Evolutionary conservation across 768 basidiomycete species (phyloP).

Genomic region (Hortiboletus flavorubellus): DNA sequence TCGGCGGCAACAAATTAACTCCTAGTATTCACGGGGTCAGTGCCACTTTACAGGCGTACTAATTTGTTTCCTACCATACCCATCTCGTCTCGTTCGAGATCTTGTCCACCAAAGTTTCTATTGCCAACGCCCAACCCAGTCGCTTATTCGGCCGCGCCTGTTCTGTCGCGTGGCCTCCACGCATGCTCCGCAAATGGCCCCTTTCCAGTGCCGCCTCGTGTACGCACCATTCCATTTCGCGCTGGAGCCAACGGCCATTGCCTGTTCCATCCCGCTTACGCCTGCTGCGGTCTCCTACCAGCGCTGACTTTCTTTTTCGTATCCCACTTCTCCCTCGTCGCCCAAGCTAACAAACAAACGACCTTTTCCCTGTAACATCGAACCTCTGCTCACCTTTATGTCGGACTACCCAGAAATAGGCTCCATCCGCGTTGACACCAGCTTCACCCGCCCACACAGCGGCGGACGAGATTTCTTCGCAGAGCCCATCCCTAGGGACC

Average conservation of each 20-base stretch:
- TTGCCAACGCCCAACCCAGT: no score
- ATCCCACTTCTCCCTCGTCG: background rate
- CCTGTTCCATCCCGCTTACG: constrained; percentile 24
- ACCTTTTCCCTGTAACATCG: background rate
- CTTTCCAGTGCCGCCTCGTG: constrained; percentile 33
- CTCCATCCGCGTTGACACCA: constrained; percentile 30
- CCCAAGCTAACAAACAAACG: background rate
- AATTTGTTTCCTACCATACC: no score
- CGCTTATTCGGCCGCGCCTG: background rate
- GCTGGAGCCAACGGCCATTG: constrained; percentile 12
- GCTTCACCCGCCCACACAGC: constrained; percentile 26
- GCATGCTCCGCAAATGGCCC: constrained; percentile 17
- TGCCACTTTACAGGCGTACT: no score
- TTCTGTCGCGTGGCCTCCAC: constrained; percentile 15
- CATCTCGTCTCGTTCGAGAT: no score
- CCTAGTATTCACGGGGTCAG: no score
- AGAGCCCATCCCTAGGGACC: constrained; percentile 24
- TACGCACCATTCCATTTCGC: constrained; percentile 17
- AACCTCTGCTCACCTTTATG: constrained; percentile 15
- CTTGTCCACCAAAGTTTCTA: no score
- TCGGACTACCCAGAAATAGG: constrained; percentile 23
- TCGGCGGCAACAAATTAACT: no score
- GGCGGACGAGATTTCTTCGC: constrained; percentile 26
- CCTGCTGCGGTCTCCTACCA: constrained; percentile 20
- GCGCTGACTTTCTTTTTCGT: background rate